Percentiles rank a stretch among this genome's conserved stretches.
These are phyloP conservation scores for Globisporangium echinulatum DNA, from an alignment of 352 stramenopile species.

Conservation along the genomic window DNA sequence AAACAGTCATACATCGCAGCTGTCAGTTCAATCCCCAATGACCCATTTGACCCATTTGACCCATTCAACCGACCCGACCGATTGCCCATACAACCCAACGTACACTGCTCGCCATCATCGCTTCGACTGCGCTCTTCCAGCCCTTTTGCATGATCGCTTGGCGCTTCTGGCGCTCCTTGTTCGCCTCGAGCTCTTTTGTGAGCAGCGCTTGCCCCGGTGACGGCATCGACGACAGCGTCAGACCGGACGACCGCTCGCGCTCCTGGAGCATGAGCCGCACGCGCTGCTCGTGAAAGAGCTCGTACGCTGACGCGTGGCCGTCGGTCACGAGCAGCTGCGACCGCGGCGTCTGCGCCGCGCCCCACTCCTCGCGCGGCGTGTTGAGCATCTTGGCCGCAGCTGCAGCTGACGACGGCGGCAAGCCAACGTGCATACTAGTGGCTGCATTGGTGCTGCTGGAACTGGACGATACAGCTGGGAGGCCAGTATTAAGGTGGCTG, in stretches of 20 bases:
- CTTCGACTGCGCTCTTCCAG: conserved; percentile 82
- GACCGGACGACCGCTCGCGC: conserved; percentile 48
- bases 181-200: conserved; percentile 84
- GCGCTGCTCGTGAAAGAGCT: conserved; percentile 83
- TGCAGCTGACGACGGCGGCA: conserved; percentile 33
- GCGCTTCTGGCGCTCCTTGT: conserved; percentile 83
- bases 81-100: conserved; percentile 10
- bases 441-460: not conserved
- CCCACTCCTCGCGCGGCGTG: conserved; percentile 82
- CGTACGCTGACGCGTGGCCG: conserved; percentile 75
- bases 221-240: conserved; percentile 67
- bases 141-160: conserved; percentile 88
- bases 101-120: conserved; percentile 73
- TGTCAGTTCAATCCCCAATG: too few species aligned
- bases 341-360: conserved; percentile 76
- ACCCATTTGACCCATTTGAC: not conserved
- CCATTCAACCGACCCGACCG: not conserved
- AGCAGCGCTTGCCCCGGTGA: conserved; percentile 82
- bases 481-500: not conserved
- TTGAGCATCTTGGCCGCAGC: conserved; percentile 42
- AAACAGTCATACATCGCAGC: too few species aligned
- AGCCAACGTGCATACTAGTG: conserved; percentile 17
- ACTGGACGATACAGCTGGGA: not conserved
- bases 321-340: conserved; percentile 81
- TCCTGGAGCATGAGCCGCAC: conserved; percentile 83